Evolutionary conservation across 2,329 filamentous ascomycete species (phyloP).

Genomic region (Furcasterigmium sp.): DNA sequence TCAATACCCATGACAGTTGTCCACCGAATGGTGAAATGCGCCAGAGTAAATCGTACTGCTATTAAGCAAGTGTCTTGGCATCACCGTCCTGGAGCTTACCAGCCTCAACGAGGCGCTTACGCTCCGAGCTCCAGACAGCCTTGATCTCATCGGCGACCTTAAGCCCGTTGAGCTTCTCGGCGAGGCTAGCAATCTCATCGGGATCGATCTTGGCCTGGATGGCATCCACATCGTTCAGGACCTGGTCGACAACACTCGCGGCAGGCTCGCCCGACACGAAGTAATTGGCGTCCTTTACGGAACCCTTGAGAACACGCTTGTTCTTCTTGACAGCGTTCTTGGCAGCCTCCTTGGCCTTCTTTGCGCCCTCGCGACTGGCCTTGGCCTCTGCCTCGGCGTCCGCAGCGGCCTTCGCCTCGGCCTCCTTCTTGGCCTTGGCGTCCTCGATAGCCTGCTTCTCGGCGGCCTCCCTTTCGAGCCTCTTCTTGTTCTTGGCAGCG

Average conservation of each 20-base stretch:
- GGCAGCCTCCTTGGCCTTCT: conserved; percentile 97
- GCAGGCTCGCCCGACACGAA: conserved; percentile 70
- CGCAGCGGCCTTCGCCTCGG: conserved; percentile 72
- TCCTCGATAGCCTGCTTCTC: conserved; percentile 85
- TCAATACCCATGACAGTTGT: too few relatives aligned
- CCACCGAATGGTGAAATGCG: too few relatives aligned
- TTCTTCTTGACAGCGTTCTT: conserved; percentile 99
- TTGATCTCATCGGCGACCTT: conserved; percentile 84
- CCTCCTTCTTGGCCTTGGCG: conserved; percentile 75
- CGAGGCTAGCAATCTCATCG: conserved; percentile 83
- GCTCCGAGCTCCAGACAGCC: conserved; percentile 72
- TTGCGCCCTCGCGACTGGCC: conserved; percentile 71
- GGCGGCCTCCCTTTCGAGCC: conserved; percentile 82
- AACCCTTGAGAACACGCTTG: conserved; percentile 91
- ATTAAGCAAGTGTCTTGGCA: conserved; percentile 57
- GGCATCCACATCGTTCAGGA: conserved; percentile 79
- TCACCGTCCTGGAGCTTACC: conserved; percentile 87
- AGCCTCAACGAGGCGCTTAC: conserved; percentile 69
- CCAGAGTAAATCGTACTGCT: too few relatives aligned
- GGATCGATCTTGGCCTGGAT: conserved; percentile 84
- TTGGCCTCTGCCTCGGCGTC: conserved; percentile 87
- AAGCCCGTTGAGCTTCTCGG: conserved; percentile 71
- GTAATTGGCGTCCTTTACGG: conserved; percentile 98
- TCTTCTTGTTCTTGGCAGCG: conserved; percentile 95
- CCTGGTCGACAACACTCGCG: conserved; percentile 73